These are phyloP conservation scores for Annulohypoxylon moriforme DNA, from an alignment of 495 filamentous ascomycete species.

Conservation along the genomic window DNA sequence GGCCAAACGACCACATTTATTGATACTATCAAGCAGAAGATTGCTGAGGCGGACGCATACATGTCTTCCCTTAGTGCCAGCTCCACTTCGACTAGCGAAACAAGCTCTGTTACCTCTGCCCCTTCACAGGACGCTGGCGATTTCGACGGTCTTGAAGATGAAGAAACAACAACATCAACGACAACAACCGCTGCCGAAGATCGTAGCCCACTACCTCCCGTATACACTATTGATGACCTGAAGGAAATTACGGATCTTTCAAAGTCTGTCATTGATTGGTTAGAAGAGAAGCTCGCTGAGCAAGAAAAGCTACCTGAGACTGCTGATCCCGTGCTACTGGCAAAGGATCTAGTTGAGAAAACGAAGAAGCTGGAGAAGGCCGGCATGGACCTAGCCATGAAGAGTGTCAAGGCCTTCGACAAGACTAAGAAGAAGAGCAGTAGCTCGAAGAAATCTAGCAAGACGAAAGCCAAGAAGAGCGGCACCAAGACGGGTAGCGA, in stretches of 20 bases:
- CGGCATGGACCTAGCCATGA: conserved; percentile 76
- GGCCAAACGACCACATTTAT: conserved; percentile 64
- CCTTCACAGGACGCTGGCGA: conserved; percentile 56
- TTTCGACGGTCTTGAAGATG: conserved; percentile 73
- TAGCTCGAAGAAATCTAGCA: conserved; percentile 63
- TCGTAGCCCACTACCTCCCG: conserved; percentile 60
- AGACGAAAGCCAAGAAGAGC: conserved; percentile 54
- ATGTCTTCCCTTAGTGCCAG: conserved; percentile 58
- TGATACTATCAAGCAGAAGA: conserved; percentile 61
- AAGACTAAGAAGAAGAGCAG: conserved; percentile 63
- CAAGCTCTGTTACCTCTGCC: conserved; percentile 55
- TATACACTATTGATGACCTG: conserved; percentile 73
- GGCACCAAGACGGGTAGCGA: conserved; percentile 56
- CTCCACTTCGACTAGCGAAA: conserved; percentile 52
- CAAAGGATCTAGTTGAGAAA: conserved; percentile 72
- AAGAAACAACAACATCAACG: conserved; percentile 55
- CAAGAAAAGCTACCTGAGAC: conserved; percentile 75
- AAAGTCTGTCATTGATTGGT: conserved; percentile 67
- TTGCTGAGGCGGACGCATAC: conserved; percentile 60
- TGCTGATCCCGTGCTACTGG: conserved; percentile 75
- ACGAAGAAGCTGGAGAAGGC: conserved; percentile 71
- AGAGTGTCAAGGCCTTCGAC: conserved; percentile 72
- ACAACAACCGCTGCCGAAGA: conserved; percentile 53
- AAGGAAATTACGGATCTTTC: conserved; percentile 62
- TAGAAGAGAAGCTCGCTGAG: conserved; percentile 70